Base-by-base conservation (phyloP, 2,329 filamentous ascomycete genomes). In the Xylariales sp. region DNA sequence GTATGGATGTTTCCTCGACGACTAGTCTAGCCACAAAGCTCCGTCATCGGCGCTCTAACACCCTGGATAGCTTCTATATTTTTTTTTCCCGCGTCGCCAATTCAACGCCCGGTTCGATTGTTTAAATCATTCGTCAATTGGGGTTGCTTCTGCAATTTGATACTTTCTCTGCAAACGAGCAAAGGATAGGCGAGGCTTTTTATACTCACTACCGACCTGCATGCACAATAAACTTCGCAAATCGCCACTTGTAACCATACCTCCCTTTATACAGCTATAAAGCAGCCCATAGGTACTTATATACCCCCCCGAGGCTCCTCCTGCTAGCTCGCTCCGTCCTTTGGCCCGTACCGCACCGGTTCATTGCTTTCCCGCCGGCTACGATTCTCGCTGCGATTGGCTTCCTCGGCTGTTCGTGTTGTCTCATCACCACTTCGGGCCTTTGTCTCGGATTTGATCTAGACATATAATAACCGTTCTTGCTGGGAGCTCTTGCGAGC, bases 341-440 rank as follows among this genome's bases (percentile, higher is more conserved):
- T 68, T 68, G 53, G 54, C 48, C 62, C 68, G 64, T 55, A 14
- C 39, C 8, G 32, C 32, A 43, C 49, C 64, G 62, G 62, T 36
- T 59, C 58, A 57, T 56, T 58, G 54, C 54, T 65, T 39, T 3
- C 64, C 64, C 23, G 23, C 61, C 64, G 64, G 61, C 64, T 63
- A 60, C 58, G 30, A 23, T 57, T 58, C 61, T 59, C 53, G 39
- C 34, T 65, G 58, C 61, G 16, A 65, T 71, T 69, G 61, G 59
- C 69, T 71, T 71, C 64, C 64, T 71, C 69, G 67, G 69, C 64
- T 71, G 62, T 67, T 55, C 12, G n/a, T 63, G 53, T 58, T 18
- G 43, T 58, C 41, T 14, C 39, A 60, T 64, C 55, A 62, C 52
- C 53, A 56, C 6, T 41, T 16, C 53, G 43, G 34, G 56, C 32